Conservation (phyloP, 768 basidiomycete species). For the Tulasnella sp. region DNA sequence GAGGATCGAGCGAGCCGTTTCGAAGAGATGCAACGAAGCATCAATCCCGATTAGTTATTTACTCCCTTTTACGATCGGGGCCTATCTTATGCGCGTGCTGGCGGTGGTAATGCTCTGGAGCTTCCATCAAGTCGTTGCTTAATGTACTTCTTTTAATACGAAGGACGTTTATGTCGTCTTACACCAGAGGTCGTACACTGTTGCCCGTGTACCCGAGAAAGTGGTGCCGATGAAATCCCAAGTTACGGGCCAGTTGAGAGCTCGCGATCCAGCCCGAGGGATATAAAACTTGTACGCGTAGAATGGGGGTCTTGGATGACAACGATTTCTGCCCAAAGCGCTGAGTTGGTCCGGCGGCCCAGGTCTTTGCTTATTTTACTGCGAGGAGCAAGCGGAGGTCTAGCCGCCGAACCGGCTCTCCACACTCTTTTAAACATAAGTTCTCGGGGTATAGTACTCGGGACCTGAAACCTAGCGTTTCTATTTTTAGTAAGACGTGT, state of each 20-base stretch:
- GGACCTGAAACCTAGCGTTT: neutral
- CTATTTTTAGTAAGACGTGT: neutral
- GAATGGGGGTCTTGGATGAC: neutral
- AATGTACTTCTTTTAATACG: too few relatives aligned
- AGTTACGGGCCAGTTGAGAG: too few relatives aligned
- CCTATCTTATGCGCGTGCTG: too few relatives aligned
- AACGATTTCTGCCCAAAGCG: neutral
- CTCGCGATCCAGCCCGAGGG: too few relatives aligned
- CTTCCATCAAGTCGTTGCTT: too few relatives aligned
- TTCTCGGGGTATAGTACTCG: neutral
- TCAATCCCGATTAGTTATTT: neutral
- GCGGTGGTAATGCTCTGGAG: neutral
- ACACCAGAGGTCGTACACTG: too few relatives aligned
- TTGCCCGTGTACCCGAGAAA: too few relatives aligned
- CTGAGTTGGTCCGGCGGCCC: neutral
- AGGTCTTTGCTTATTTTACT: neutral
- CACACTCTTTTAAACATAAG: neutral
- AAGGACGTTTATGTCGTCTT: too few relatives aligned
- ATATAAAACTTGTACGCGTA: too few relatives aligned
- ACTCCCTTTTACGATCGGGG: neutral
- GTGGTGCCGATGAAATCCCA: too few relatives aligned
- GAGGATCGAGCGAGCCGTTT: neutral
- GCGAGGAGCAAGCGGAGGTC: neutral
- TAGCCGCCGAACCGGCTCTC: neutral
- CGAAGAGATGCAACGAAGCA: neutral